phyloP scores from a whole-genome alignment of 2,329 filamentous ascomycete species.

The Dactylellina haptotyla region DNA sequence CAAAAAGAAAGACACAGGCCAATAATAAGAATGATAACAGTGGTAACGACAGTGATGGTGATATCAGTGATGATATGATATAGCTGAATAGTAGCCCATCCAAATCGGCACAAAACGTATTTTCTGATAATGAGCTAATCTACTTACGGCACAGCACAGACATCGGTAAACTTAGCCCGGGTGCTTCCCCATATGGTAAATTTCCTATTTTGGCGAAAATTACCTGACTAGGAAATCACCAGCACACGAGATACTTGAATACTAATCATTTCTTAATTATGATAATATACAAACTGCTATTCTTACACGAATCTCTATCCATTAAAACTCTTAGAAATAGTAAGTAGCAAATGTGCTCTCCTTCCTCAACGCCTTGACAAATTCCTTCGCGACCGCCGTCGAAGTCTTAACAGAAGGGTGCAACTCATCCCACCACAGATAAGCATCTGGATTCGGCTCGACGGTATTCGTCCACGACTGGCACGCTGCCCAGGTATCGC shows the following conservation, averaged over 20 bases:
- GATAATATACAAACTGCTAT: constrained; percentile 23
- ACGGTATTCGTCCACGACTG: constrained; percentile 59
- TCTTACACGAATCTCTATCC: constrained; percentile 9
- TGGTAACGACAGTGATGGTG: background rate
- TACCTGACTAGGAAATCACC: background rate
- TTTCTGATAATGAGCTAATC: no score
- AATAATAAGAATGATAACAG: background rate
- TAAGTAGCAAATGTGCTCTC: constrained; percentile 44
- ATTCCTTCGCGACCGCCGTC: constrained; percentile 39
- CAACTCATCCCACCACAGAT: constrained; percentile 78
- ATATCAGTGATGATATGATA: constrained; percentile 2
- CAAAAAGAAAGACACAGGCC: background rate
- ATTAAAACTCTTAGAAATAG: constrained; percentile 17
- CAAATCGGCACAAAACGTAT: no score
- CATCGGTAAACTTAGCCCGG: no score
- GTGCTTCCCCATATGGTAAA: no score
- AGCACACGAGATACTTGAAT: background rate
- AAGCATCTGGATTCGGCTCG: constrained; percentile 66
- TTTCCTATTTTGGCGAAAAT: no score
- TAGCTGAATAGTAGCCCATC: background rate
- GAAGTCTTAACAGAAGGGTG: constrained; percentile 69
- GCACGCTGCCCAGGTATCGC: constrained; percentile 63
- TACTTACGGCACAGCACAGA: no score
- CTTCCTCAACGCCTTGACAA: constrained; percentile 49
- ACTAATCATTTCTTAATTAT: background rate